Evolutionary conservation across 495 filamentous ascomycete species (phyloP).

Genomic region (Tirmania nivea): DNA sequence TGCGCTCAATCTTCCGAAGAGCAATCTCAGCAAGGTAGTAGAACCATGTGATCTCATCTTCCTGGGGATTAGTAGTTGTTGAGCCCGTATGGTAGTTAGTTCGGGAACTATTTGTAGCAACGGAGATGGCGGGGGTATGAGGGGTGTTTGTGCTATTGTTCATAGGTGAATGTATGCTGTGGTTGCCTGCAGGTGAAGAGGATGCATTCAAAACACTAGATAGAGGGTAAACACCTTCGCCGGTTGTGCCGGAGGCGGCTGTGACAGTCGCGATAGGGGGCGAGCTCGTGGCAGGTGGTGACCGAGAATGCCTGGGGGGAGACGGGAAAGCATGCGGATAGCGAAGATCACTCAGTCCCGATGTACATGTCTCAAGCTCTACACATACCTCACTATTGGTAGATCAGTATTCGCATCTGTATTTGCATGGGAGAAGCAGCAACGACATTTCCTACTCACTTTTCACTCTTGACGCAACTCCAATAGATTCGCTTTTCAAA

Average conservation of each 20-base stretch:
- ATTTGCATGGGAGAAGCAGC: not conserved
- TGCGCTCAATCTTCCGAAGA: slow-evolving; percentile 14
- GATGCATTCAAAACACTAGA: not conserved
- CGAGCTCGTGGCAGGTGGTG: slow-evolving; percentile 11
- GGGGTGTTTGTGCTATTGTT: not conserved
- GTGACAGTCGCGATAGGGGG: slow-evolving; percentile 1
- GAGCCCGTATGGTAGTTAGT: not conserved
- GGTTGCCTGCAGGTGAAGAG: not conserved
- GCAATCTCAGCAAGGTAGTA: slow-evolving; percentile 23
- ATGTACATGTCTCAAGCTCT: slow-evolving; percentile 15
- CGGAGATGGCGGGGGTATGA: not conserved
- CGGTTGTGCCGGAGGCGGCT: not conserved
- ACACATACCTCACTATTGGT: slow-evolving; percentile 9
- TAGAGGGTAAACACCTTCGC: not conserved
- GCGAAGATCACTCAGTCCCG: slow-evolving; percentile 13
- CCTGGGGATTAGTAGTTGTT: slow-evolving; percentile 5
- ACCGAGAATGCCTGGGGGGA: slow-evolving; percentile 12
- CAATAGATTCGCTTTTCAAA: slow-evolving; percentile 16
- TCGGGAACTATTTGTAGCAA: not conserved
- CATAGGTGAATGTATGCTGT: not conserved
- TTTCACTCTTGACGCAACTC: slow-evolving; percentile 17
- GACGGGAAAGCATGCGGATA: slow-evolving; percentile 17
- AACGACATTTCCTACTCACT: slow-evolving; percentile 3
- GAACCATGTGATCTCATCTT: slow-evolving; percentile 19
- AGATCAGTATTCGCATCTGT: slow-evolving; percentile 6